Percentiles rank a stretch among this genome's conserved stretches.
phyloP scores from a whole-genome alignment of 441 rosid species.

The Euphorbia schlechtendalii region DNA sequence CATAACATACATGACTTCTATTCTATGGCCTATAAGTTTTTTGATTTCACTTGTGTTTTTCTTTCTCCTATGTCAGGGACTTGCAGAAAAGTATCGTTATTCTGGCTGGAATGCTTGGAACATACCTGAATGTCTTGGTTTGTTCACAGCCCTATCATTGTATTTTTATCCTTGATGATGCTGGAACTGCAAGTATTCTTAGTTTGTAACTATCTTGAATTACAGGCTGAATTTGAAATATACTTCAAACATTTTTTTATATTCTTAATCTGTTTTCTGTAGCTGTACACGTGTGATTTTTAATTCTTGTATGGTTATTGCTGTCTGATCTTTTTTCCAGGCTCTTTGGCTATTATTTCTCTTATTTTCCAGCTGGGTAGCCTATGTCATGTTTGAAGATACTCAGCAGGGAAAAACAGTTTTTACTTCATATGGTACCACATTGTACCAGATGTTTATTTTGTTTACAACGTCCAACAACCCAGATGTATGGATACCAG shows the following conservation, averaged over 20 bases:
- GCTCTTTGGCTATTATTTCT: conserved; percentile 86
- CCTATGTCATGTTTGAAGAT: conserved; percentile 94
- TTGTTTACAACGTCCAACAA: conserved; percentile 96
- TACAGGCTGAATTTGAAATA: not conserved
- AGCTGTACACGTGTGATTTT: conserved; percentile 1
- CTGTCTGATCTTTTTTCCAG: conserved; percentile 43
- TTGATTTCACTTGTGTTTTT: conserved; percentile 17
- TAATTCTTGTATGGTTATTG: conserved; percentile 4
- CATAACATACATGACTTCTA: not conserved
- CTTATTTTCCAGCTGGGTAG: conserved; percentile 88
- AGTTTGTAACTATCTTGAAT: not conserved
- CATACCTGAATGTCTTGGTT: conserved; percentile 84
- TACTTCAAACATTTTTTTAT: not conserved
- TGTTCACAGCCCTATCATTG: conserved; percentile 29
- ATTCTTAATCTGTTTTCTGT: conserved; percentile 1
- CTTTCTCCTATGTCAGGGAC: conserved; percentile 42
- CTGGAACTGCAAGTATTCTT: conserved; percentile 9
- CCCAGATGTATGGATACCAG: conserved; percentile 98
- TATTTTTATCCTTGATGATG: conserved; percentile 8
- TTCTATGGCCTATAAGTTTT: conserved; percentile 9
- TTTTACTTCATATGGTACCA: conserved; percentile 71
- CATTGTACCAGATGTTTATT: conserved; percentile 85
- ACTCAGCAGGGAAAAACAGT: conserved; percentile 63
- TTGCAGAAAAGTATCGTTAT: conserved; percentile 56
- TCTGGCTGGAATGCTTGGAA: conserved; percentile 86